Evolutionary conservation across 108 stramenopile genomes (phyloP), one percentile per base, ranked within the genome.

Genomic region (Conticribra guillardii): DNA sequence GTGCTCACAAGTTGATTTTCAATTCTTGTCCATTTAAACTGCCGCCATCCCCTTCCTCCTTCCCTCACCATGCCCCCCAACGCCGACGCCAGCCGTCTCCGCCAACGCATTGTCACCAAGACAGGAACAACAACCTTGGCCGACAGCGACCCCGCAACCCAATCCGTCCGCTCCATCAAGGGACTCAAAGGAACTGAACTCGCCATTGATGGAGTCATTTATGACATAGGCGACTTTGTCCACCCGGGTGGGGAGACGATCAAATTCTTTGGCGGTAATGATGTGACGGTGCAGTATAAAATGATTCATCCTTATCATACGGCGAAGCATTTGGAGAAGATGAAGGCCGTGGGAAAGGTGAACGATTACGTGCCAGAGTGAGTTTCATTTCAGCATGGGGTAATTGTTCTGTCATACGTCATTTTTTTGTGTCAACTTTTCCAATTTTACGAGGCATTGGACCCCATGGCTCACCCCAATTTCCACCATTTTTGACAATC

Each of bases 261-360:
- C 58, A 60, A 80, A 19, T 57, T 96, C 47, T 96, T 96, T 64
- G 94, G 94, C 55, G 94, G 94, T 8, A 93, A 96, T 53, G 94
- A 96, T 74, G 94, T 92, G 11, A 89, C 94, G 17, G 87, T 89
- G 17, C 87, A 89, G 71, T 96, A 96, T 66, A 88, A 87, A 56
- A 96, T 96, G 95, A 93, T 96, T 52, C 95, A 96, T 75, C 90
- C 90, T n/a, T 86, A 92, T 62, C 95, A 93, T 73, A 92, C 91
- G 11, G 51, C 57, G 34, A 91, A 93, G 84, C 87, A 89, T 72
- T 65, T 96, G 70, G 89, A 91, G 66, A 96, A 96, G 81, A 90
- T 96, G 92, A 87, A 79, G 69, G 50, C n/a, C 11, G 92, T 93
- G 32, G 92, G 92, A 8, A 84, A 57, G 33, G 84, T 89, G 34